A percentile compares a stretch with the other conserved stretches of the same genome.
These are phyloP conservation scores for Colletotrichum liriopes DNA, from an alignment of 2,329 filamentous ascomycete species.

Conservation along the genomic window DNA sequence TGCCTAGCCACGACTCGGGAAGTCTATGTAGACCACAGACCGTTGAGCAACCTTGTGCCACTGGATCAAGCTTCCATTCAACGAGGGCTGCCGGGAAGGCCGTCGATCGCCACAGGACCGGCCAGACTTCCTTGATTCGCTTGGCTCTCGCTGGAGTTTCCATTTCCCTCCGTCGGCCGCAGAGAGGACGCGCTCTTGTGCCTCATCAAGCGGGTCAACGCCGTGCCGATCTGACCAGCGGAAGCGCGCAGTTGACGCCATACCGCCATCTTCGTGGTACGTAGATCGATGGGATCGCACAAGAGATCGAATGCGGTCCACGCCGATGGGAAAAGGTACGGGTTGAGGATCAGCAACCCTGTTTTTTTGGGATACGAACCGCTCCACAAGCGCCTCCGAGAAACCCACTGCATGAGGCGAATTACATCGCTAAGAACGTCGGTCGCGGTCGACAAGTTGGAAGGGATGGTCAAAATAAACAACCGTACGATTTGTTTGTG, in stretches of 20 bases:
- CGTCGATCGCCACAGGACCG: not conserved
- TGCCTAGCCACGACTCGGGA: not conserved
- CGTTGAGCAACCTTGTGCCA: not conserved
- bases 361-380: conserved; percentile 30
- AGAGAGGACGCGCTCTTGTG: conserved; percentile 3
- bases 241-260: conserved; percentile 34
- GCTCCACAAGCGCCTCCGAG: conserved; percentile 18
- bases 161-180: conserved; percentile 3
- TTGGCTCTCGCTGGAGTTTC: conserved; percentile 8
- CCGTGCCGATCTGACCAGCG: conserved; percentile 21
- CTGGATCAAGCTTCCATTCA: not conserved
- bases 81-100: conserved; percentile 16
- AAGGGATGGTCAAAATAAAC: conserved; percentile 26
- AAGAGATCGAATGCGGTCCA: conserved; percentile 19
- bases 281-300: conserved; percentile 30
- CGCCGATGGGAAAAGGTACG: conserved; percentile 6
- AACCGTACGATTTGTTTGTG: conserved; percentile 5
- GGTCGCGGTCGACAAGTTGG: not conserved
- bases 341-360: conserved; percentile 22
- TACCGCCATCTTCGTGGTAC: conserved; percentile 1
- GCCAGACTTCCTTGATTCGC: not conserved
- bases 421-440: not conserved
- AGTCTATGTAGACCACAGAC: not conserved
- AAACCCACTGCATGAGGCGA: conserved; percentile 16
- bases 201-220: conserved; percentile 21